These are phyloP conservation scores for Adansonia gregorii DNA, from an alignment of 441 rosid genomes.

Conservation along the genomic window DNA sequence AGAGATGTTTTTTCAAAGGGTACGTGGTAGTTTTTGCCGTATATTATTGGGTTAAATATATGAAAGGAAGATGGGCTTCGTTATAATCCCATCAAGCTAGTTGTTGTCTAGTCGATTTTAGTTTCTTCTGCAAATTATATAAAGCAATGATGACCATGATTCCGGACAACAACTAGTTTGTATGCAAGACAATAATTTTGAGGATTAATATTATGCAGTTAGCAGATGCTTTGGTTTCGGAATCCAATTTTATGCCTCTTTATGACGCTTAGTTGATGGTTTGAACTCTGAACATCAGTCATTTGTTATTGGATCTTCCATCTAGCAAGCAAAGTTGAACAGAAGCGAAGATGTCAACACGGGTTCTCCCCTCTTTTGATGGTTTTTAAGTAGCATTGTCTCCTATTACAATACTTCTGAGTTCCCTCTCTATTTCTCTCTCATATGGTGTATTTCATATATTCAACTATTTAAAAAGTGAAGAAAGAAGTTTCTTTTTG, in stretches of 20 bases:
- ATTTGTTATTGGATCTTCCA: background rate
- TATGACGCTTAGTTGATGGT: background rate
- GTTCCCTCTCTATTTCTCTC: background rate
- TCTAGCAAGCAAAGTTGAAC: background rate
- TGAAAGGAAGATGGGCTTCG: background rate
- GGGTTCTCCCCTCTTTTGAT: background rate
- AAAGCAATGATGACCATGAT: background rate
- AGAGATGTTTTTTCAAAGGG: background rate
- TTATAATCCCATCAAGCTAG: background rate
- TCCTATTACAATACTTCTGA: constrained; percentile 6
- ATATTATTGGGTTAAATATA: background rate
- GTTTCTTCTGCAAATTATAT: background rate
- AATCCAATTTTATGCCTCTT: background rate
- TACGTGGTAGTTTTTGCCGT: background rate
- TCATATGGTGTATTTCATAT: background rate
- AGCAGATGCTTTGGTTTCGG: background rate
- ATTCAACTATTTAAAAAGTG: background rate
- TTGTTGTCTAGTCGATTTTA: background rate
- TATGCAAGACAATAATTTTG: background rate
- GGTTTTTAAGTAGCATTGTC: background rate
- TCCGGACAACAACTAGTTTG: background rate
- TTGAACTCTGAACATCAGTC: background rate
- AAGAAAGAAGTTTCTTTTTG: background rate
- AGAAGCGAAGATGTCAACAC: background rate
- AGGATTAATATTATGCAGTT: background rate